A percentile compares a stretch with the other conserved stretches of the same genome.
phyloP scores from a whole-genome alignment of 306 rosid species.

The Carpinus fangiana region DNA sequence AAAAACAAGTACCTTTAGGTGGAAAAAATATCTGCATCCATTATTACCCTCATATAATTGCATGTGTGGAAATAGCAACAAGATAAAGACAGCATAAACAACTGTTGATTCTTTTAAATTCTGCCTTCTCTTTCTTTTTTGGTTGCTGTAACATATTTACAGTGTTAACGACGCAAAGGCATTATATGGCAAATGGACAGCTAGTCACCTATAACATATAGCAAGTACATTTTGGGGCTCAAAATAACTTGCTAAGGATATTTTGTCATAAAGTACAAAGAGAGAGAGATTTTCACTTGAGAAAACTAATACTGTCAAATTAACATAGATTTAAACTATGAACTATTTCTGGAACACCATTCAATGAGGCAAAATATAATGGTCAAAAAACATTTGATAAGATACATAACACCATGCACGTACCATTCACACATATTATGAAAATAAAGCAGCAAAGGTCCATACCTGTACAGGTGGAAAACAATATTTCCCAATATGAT shows the following conservation, averaged over 20 bases:
- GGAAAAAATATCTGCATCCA: neutral
- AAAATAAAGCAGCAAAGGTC: constrained; percentile 15
- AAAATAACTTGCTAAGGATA: neutral
- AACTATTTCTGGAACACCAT: neutral
- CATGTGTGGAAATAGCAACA: neutral
- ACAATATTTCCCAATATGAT: constrained; percentile 92
- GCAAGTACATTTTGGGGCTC: constrained; percentile 6
- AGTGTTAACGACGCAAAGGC: neutral
- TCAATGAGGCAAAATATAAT: neutral
- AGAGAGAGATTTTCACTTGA: neutral
- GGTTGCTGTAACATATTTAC: neutral
- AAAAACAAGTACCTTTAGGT: neutral
- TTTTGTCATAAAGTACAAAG: neutral
- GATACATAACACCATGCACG: constrained; percentile 1
- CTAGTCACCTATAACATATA: constrained; percentile 3
- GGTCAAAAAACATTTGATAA: neutral
- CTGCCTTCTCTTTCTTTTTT: neutral
- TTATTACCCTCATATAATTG: neutral
- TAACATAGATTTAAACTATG: neutral
- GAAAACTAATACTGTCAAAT: neutral
- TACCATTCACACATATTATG: neutral
- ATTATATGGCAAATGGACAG: neutral
- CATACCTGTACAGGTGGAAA: constrained; percentile 94
- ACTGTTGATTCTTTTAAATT: neutral
- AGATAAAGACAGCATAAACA: neutral